Conservation (phyloP, 805 yeast genomes). For the Sungouiozyma intestinalis region DNA sequence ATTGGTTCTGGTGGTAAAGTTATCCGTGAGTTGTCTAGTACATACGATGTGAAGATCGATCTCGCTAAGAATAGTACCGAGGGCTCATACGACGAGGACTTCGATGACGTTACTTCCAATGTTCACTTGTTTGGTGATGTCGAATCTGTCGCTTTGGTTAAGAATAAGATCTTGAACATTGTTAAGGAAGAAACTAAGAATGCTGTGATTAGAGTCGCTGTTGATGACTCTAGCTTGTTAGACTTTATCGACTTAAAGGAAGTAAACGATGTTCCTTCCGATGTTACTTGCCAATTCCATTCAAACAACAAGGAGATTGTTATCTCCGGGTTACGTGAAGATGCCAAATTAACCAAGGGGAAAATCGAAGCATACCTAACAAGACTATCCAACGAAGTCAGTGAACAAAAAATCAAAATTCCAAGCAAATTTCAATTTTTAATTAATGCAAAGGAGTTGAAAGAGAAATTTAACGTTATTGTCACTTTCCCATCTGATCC, state of each 20-base stretch:
- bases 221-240: slow-evolving; percentile 30
- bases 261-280: slow-evolving; percentile 9
- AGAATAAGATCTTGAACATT: slow-evolving; percentile 54
- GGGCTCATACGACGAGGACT: slow-evolving; percentile 41
- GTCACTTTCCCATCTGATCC: slow-evolving; percentile 42
- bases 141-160: slow-evolving; percentile 72
- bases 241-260: slow-evolving; percentile 24
- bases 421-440: slow-evolving; percentile 64
- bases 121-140: slow-evolving; percentile 73
- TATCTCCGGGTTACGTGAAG: slow-evolving; percentile 64
- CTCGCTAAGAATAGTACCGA: slow-evolving; percentile 27
- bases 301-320: slow-evolving; percentile 32
- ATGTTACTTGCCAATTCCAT: slow-evolving; percentile 18
- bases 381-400: slow-evolving; percentile 36
- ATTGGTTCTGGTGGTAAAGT: slow-evolving; percentile 83
- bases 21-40: slow-evolving; percentile 67
- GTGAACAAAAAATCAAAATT: slow-evolving; percentile 46
- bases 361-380: slow-evolving; percentile 38
- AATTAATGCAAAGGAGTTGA: slow-evolving; percentile 45
- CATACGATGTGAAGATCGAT: slow-evolving; percentile 64
- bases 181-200: slow-evolving; percentile 65
- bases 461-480: slow-evolving; percentile 44
- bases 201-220: slow-evolving; percentile 39
- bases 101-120: slow-evolving; percentile 47
- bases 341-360: slow-evolving; percentile 45